phyloP scores from a whole-genome alignment of 805 yeast genomes.

The Cyberlindnera suaveolens region DNA sequence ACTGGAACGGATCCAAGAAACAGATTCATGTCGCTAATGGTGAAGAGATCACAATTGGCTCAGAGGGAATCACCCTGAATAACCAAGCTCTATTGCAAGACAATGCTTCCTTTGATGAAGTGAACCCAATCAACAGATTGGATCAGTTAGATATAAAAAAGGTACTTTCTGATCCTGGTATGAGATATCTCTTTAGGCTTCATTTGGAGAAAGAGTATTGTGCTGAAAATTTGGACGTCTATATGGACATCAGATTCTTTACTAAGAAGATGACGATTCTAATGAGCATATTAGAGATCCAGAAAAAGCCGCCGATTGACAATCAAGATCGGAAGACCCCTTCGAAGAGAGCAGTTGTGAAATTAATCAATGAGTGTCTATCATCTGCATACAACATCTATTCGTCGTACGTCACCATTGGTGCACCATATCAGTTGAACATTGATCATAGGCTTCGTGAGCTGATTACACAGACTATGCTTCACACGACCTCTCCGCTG shows the following conservation, averaged over 20 bases:
- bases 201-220: constrained; percentile 63
- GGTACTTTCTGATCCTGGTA: constrained; percentile 67
- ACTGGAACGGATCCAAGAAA: constrained; percentile 25
- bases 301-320: constrained; percentile 10
- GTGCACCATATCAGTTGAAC: constrained; percentile 67
- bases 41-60: constrained; percentile 12
- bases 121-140: not conserved
- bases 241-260: constrained; percentile 49
- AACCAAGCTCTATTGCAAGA: constrained; percentile 11
- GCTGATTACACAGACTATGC: constrained; percentile 34
- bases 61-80: constrained; percentile 12
- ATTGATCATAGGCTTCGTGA: constrained; percentile 50
- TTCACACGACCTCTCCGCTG: constrained; percentile 33
- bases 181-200: constrained; percentile 57
- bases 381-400: constrained; percentile 60
- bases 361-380: constrained; percentile 47
- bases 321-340: constrained; percentile 9
- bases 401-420: constrained; percentile 55
- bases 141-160: constrained; percentile 25
- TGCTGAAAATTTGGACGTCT: constrained; percentile 72
- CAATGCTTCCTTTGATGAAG: constrained; percentile 15
- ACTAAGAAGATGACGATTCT: constrained; percentile 39
- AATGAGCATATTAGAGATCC: constrained; percentile 32
- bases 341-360: constrained; percentile 26
- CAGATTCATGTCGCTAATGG: constrained; percentile 11